Evolutionary conservation across 495 filamentous ascomycete genomes (phyloP).

Genomic region (Lepidopterella palustris): DNA sequence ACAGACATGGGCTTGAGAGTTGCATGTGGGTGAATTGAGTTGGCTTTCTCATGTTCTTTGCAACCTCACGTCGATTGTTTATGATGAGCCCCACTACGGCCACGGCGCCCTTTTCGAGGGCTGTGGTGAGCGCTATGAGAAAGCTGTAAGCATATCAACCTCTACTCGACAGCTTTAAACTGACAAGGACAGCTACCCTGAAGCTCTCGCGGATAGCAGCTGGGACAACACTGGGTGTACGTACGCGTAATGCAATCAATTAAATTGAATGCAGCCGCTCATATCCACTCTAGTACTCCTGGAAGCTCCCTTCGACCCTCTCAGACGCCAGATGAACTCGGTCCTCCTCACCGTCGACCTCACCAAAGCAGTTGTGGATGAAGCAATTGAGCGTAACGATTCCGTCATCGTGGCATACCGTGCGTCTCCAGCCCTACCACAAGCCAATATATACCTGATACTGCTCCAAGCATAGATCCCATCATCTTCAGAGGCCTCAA

Average conservation of each 20-base stretch:
- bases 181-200: conserved; percentile 62
- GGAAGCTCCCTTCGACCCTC: conserved; percentile 62
- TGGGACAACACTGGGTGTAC: conserved; percentile 90
- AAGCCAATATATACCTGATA: background rate
- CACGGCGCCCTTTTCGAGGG: conserved; percentile 64
- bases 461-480: conserved; percentile 55
- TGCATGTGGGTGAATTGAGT: no score
- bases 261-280: background rate
- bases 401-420: conserved; percentile 86
- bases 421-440: conserved; percentile 40
- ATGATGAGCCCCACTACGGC: conserved; percentile 31
- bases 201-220: conserved; percentile 77
- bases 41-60: conserved; percentile 19
- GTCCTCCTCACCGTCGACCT: conserved; percentile 90
- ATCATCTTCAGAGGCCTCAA: conserved; percentile 94
- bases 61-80: conserved; percentile 19
- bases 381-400: conserved; percentile 69
- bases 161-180: conserved; percentile 4
- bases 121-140: conserved; percentile 73
- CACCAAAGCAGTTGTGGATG: conserved; percentile 80
- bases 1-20: no score
- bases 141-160: conserved; percentile 57
- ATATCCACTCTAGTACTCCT: conserved; percentile 54
- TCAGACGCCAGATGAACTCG: conserved; percentile 55
- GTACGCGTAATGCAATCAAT: conserved; percentile 19